Conservation (phyloP, 2,329 filamentous ascomycete species). For the Teratosphaeria pseudoeucalypti region DNA sequence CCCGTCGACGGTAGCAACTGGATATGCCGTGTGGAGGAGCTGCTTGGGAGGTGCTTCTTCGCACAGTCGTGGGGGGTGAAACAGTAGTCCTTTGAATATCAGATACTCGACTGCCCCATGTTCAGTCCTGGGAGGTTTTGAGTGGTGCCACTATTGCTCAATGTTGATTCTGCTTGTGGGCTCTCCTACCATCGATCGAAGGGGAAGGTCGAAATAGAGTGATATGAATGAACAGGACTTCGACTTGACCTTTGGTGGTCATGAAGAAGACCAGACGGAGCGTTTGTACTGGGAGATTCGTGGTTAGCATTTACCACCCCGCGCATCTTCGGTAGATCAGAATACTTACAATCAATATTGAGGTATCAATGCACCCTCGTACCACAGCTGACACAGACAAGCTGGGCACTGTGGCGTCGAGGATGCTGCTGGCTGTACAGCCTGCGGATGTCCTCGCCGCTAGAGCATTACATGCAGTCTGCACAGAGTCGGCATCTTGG, state of each 20-base stretch:
- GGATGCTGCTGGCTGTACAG: not conserved
- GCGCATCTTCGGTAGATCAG: not conserved
- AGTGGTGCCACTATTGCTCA: too few species aligned
- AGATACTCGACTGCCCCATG: too few species aligned
- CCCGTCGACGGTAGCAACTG: not conserved
- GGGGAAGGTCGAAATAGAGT: not conserved
- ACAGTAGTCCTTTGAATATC: not conserved
- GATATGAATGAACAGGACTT: not conserved
- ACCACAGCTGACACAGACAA: not conserved
- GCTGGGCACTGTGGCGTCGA: not conserved
- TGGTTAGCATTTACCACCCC: not conserved
- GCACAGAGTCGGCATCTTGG: not conserved
- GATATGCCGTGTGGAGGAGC: not conserved
- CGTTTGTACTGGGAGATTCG: not conserved
- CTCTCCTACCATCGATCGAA: not conserved
- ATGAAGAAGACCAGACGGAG: not conserved
- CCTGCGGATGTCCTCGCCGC: not conserved
- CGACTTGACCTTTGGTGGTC: not conserved
- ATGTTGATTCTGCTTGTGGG: too few species aligned
- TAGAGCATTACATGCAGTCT: not conserved
- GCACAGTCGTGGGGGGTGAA: not conserved
- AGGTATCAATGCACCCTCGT: not conserved
- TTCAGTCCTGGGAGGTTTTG: too few species aligned
- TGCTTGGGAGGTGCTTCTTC: not conserved
- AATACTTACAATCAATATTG: not conserved